Evolutionary conservation across 495 filamentous ascomycete species (phyloP), one percentile per base, ranked within the genome.

Genomic region (Tuber microsphaerosporum): DNA sequence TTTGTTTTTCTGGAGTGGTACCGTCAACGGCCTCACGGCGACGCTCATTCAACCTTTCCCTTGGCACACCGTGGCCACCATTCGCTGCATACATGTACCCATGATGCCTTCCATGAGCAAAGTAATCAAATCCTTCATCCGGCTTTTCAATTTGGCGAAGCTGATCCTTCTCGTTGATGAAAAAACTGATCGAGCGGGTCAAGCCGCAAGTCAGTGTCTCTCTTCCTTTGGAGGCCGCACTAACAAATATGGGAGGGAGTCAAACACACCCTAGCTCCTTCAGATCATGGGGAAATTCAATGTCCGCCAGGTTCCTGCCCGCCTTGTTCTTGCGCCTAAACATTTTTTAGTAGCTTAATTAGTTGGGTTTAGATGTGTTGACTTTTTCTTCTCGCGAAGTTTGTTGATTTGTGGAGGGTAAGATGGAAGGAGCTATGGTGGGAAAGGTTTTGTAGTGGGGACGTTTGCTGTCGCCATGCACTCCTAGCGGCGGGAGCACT

Each of bases 21-120:
- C 81, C 77, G 72, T 82, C 77, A 7, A 82, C 73, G 48, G 81
- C 80, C 51, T 82, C 81, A 46, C 77, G 75, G 31, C 80, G 81
- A 16, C 81, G 80, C 9, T 79, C 74, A 61, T 82, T 82, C 77
- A 82, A 75, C 43, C 77, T 72, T 70, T 82, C 81, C 31, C 69
- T 79, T 34, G 71, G 72, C 22, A 73, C 81, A 22, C 75, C 73
- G 61, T 73, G 65, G 42, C 39, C 39, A 48, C 26, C 43, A 46
- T 80, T 82, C 46, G 41, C 73, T 8, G 45, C 61, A 31, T 79
- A 79, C 72, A 79, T 76, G 3, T 79, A 79, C 19, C 76, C 78
- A 51, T 80, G 79, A 12, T 77, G 41, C 39, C 71, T 80, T 12
- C 81, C 81, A 43, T 80, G 71, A 14, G 74, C 26, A 51, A 75